Percentiles rank a stretch among this genome's conserved stretches.
These are phyloP conservation scores for Aureobasidium subglaciale DNA, from an alignment of 2,329 filamentous ascomycete genomes.

Conservation along the genomic window DNA sequence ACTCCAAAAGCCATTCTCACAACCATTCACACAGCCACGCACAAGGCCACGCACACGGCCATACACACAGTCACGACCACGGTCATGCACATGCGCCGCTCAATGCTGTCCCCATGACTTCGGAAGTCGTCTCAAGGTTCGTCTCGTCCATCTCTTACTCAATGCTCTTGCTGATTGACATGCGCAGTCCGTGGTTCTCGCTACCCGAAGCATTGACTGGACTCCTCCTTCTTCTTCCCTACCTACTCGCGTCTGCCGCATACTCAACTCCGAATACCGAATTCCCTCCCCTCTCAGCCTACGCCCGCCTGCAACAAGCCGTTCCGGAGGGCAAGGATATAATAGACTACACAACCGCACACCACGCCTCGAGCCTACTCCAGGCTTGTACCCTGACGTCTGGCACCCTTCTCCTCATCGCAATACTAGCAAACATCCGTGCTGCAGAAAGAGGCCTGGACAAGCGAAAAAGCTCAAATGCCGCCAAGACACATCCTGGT, in stretches of 20 bases:
- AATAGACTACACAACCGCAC: slow-evolving; percentile 4
- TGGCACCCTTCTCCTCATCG: slow-evolving; percentile 39
- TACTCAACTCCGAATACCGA: slow-evolving; percentile 30
- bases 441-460: slow-evolving; percentile 25
- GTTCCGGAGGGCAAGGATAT: slow-evolving; percentile 20
- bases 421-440: slow-evolving; percentile 32
- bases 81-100: background rate
- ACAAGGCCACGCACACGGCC: background rate
- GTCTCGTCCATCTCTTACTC: background rate
- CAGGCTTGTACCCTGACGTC: slow-evolving; percentile 41
- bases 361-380: slow-evolving; percentile 28
- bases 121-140: background rate
- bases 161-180: background rate
- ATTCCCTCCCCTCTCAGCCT: slow-evolving; percentile 26
- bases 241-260: slow-evolving; percentile 40
- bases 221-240: slow-evolving; percentile 44
- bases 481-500: background rate
- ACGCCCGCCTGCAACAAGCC: slow-evolving; percentile 24
- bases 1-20: slow-evolving; percentile 4
- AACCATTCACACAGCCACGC: background rate
- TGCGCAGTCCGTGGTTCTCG: slow-evolving; percentile 23
- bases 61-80: slow-evolving; percentile 2
- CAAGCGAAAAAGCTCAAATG: slow-evolving; percentile 24
- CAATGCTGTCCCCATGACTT: background rate
- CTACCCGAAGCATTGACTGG: slow-evolving; percentile 45